Base-by-base conservation (phyloP, 176 grass and related monocot species). In the Leersia perrieri region DNA sequence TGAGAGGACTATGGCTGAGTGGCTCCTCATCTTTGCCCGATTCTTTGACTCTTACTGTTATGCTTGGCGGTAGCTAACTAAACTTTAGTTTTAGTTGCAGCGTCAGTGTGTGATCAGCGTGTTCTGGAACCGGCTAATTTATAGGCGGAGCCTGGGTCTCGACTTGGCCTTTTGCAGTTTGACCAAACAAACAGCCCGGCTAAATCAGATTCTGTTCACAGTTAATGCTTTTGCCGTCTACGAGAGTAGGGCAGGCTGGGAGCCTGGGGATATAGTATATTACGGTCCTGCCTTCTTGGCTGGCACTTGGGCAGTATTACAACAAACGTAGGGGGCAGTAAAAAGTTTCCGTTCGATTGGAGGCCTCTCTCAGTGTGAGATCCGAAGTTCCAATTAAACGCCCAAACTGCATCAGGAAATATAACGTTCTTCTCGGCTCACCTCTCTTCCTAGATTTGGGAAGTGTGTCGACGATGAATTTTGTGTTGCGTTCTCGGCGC, bases 201-300 rank as follows among this genome's bases (percentile, higher is more conserved):
- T 70, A 70, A 84, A 80, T 47, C 39, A 70, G 87, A 89, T 89
- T 84, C 87, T 70, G 0, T 75, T 31, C 76, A 53, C 70, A 63
- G 75, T 72, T 84, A 84, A 88, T 84, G 86, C 44, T 20, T 64
- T 77, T 1, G 40, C 20, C 70, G 30, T 76, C 23, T 62, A 6
- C 51, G n/a, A 55, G 55, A 36, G 22, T 42, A 63, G 18, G 3
- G 22, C 33, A 63, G 18, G 3, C 27, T 35, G 36, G 49, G 15
- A 3, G 41, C 22, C 5, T 33, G 32, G 34, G 12, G 0, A 9
- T 9, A 23, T 16, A 29, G 26, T 2, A 47, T 26, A 57, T 28
- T 76, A 72, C 0, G 7, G 39, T 12, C 33, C 1, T 65, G 79
- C 40, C 55, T 39, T 82, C 33, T 20, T 39, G 32, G 16, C 58